phyloP scores from a whole-genome alignment of 2,329 filamentous ascomycete species.

The Aspergillus terreus region DNA sequence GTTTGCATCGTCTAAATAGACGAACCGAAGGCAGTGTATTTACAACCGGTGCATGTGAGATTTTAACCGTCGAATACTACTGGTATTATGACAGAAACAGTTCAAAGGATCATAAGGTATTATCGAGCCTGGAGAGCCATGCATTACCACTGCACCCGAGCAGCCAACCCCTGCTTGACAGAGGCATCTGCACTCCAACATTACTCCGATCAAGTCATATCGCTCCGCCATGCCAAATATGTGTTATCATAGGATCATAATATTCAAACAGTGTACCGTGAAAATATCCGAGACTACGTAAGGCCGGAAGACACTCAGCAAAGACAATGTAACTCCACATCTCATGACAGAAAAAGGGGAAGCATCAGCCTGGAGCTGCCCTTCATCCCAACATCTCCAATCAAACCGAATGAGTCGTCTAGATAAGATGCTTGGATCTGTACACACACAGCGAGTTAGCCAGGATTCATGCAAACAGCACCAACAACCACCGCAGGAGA shows the following conservation, averaged over 20 bases:
- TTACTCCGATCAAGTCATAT: not conserved
- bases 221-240: constrained; percentile 3
- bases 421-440: constrained; percentile 69
- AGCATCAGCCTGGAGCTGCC: constrained; percentile 11
- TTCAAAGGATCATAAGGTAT: too few relatives aligned
- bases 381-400: constrained; percentile 6
- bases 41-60: constrained; percentile 6
- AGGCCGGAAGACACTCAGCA: constrained; percentile 10
- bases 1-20: constrained; percentile 27
- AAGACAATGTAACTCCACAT: constrained; percentile 20
- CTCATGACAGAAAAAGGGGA: constrained; percentile 14
- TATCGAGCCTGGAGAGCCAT: too few relatives aligned
- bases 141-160: too few relatives aligned
- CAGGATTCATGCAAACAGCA: not conserved
- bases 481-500: not conserved
- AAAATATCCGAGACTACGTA: constrained; percentile 17
- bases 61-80: too few relatives aligned
- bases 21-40: constrained; percentile 12
- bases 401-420: constrained; percentile 18
- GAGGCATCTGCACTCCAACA: not conserved
- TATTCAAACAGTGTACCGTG: constrained; percentile 19
- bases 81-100: not conserved
- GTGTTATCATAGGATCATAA: constrained; percentile 19
- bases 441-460: constrained; percentile 15
- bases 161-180: not conserved